Evolutionary conservation across 2,329 filamentous ascomycete species (phyloP).

Genomic region (Bipolaris cookei): DNA sequence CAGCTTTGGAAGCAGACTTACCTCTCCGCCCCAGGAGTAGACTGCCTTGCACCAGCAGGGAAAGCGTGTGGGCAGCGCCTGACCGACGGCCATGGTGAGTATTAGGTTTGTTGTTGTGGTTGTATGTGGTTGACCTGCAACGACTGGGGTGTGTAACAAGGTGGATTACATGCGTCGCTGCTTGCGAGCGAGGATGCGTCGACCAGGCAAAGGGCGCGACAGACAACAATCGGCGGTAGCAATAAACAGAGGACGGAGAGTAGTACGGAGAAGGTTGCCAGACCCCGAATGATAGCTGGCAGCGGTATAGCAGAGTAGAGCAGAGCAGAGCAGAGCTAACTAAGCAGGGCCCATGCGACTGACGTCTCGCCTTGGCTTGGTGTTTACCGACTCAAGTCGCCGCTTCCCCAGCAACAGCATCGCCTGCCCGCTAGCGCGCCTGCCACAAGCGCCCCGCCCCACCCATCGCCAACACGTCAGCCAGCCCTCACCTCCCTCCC

Average conservation of each 20-base stretch:
- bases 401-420: conserved; percentile 32
- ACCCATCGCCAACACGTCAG: conserved; percentile 26
- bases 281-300: conserved; percentile 25
- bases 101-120: conserved; percentile 1
- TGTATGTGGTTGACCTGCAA: conserved; percentile 23
- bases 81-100: conserved; percentile 54
- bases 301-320: conserved; percentile 14
- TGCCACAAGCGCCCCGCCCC: conserved; percentile 11
- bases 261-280: conserved; percentile 11
- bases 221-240: conserved; percentile 12
- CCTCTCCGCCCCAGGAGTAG: conserved; percentile 91
- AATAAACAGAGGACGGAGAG: conserved; percentile 8
- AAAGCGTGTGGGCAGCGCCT: conserved; percentile 73
- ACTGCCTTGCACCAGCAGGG: conserved; percentile 91
- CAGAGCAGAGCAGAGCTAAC: conserved; percentile 9
- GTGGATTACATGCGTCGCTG: conserved; percentile 26
- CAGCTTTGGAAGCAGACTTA: conserved; percentile 27
- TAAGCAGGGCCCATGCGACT: conserved; percentile 24
- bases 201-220: conserved; percentile 2
- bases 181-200: conserved; percentile 11
- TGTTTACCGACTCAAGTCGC: conserved; percentile 27
- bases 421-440: conserved; percentile 14
- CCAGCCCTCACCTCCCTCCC: conserved; percentile 13
- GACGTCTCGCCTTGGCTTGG: conserved; percentile 23
- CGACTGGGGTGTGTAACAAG: conserved; percentile 22